These are phyloP conservation scores for Multifurca ochricompacta DNA, from an alignment of 768 basidiomycete species.

Conservation along the genomic window DNA sequence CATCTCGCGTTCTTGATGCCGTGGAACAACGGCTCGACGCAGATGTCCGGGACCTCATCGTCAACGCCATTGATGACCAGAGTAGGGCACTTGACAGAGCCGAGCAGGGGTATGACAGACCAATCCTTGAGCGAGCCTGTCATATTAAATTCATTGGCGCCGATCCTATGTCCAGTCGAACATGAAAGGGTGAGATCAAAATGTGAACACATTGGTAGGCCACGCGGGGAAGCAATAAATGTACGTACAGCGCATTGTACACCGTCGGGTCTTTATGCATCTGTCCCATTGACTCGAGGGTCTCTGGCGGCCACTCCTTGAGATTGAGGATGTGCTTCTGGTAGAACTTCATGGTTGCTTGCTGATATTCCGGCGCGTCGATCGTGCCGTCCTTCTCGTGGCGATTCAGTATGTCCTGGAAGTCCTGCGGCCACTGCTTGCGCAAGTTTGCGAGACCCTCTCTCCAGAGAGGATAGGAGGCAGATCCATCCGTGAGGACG, in stretches of 20 bases:
- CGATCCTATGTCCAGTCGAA: background rate
- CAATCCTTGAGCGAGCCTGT: conserved; percentile 20
- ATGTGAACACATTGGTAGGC: background rate
- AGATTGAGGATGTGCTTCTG: conserved; percentile 25
- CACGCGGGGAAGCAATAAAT: background rate
- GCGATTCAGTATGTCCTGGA: conserved; percentile 27
- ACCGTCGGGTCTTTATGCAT: conserved; percentile 32
- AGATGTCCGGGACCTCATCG: conserved; percentile 17
- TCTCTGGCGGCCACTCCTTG: conserved; percentile 26
- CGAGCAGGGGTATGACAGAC: conserved; percentile 15
- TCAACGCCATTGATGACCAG: conserved; percentile 21
- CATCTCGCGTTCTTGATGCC: conserved; percentile 16
- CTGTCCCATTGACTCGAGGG: conserved; percentile 22
- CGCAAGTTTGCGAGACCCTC: conserved; percentile 24
- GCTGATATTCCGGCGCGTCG: conserved; percentile 28
- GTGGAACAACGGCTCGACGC: conserved; percentile 17
- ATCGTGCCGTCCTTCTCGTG: conserved; percentile 28
- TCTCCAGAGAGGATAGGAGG: conserved; percentile 28
- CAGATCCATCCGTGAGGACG: conserved; percentile 26
- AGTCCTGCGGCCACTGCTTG: conserved; percentile 27
- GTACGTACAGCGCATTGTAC: conserved; percentile 29
- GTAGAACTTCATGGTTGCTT: conserved; percentile 26
- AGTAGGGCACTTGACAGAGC: conserved; percentile 17
- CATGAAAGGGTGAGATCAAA: background rate
- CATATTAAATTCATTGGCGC: conserved; percentile 1